Evolutionary conservation across 2,329 filamentous ascomycete species (phyloP).

Genomic region (Ceratocystis eucalypticola): DNA sequence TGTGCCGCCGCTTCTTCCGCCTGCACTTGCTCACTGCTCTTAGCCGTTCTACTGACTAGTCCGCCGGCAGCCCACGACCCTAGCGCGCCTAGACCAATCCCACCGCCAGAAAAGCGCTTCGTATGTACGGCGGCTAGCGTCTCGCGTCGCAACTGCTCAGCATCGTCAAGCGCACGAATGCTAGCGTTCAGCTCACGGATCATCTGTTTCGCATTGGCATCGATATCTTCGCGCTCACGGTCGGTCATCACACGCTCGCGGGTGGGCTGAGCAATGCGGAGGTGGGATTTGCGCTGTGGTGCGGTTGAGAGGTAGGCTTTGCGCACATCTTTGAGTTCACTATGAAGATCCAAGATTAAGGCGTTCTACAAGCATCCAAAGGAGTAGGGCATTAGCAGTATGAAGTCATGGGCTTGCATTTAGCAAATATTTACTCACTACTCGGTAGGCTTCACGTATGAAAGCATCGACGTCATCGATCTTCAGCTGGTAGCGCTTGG

Average conservation of each 20-base stretch:
- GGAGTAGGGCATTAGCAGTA: background rate
- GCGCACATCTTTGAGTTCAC: slow-evolving; percentile 69
- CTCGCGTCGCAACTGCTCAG: slow-evolving; percentile 67
- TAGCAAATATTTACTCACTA: slow-evolving; percentile 42
- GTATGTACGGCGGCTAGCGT: slow-evolving; percentile 57
- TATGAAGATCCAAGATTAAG: slow-evolving; percentile 67
- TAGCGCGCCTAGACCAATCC: slow-evolving; percentile 40
- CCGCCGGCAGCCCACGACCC: slow-evolving; percentile 55
- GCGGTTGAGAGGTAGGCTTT: slow-evolving; percentile 82
- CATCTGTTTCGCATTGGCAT: slow-evolving; percentile 72
- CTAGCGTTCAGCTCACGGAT: slow-evolving; percentile 73
- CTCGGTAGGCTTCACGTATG: slow-evolving; percentile 83
- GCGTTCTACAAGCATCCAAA: slow-evolving; percentile 46
- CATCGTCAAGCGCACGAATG: slow-evolving; percentile 66
- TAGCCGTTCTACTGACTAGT: slow-evolving; percentile 34
- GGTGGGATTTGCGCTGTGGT: slow-evolving; percentile 39
- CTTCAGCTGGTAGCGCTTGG: slow-evolving; percentile 30
- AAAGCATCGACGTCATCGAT: slow-evolving; percentile 62
- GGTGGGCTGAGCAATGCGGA: slow-evolving; percentile 4
- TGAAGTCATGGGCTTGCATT: background rate
- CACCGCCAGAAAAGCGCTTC: slow-evolving; percentile 51
- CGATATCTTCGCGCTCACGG: slow-evolving; percentile 70
- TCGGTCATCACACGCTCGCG: slow-evolving; percentile 51
- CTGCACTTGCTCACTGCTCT: slow-evolving; percentile 50
- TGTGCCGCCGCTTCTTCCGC: slow-evolving; percentile 60